Base-by-base conservation (phyloP, 1,284 basidiomycete species). In the Microbotryomycetes sp. region DNA sequence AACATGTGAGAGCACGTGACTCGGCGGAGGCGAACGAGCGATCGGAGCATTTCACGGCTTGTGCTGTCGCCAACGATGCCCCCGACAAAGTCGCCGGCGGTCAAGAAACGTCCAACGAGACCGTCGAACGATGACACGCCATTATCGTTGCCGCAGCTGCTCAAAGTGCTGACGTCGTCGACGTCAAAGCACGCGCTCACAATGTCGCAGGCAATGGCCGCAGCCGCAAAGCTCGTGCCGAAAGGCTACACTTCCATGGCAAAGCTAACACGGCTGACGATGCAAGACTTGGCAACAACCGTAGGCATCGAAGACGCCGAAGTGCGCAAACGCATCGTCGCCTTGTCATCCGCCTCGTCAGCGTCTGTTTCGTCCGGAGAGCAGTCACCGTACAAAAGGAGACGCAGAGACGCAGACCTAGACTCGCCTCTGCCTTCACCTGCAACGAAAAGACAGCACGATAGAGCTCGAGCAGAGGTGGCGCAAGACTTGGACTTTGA, bases 141-240 rank as follows among this genome's bases (percentile, higher is more conserved):
- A 11, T 18, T 41, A 9, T 11, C 11, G 11, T 41, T 41, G 35
- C 35, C 35, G 9, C 35, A 41, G 18, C 18, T 41, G 35, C 35
- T 41, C 35, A 41, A 41, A 41, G 35, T 41, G 35, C 18, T 41
- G 35, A 41, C 35, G 35, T 11, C 35, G 11, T 9, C 35, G 18
- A 9, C 35, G 35, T 41, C 35, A 11, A 11, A 9, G 35, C 9
- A 41, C 18, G 35, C 35, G 35, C 78, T 91, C 1, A 78, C 86
- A 3, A 81, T 88, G 71, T 74, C 81, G 49, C 84, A 85, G 61
- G 89, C 89, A 1, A 92, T 94, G 82, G 75, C 77, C 3, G 75
- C 88, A 31, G 84, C 89, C 47, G 81, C 82, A 50, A 89, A 89
- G 79, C 81, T 90, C 48, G 88, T 91, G 58, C 68, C 83, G 59